Evolutionary conservation across 352 stramenopile species (phyloP).

Genomic region (Phytophthora aleatoria): DNA sequence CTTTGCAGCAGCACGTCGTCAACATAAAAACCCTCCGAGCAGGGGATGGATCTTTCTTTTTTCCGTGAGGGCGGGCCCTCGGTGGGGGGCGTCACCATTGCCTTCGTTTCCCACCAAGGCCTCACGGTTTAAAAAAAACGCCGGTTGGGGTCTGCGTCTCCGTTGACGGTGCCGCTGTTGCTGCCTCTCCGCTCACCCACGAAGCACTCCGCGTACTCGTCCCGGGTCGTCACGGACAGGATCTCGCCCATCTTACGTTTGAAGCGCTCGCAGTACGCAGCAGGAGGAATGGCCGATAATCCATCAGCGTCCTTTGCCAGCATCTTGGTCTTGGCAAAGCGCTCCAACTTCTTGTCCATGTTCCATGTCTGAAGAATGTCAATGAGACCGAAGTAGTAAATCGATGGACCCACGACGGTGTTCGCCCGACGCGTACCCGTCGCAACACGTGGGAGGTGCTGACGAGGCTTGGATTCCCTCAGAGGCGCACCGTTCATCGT

Average conservation of each 20-base stretch:
- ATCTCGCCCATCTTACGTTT: conserved; percentile 90
- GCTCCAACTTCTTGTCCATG: conserved; percentile 91
- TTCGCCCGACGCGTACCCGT: conserved; percentile 82
- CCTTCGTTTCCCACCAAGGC: conserved; percentile 40
- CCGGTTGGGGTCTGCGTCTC: conserved; percentile 29
- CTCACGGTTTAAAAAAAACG: conserved; percentile 65
- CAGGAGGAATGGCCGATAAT: conserved; percentile 79
- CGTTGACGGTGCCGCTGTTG: conserved; percentile 22
- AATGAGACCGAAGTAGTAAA: conserved; percentile 91
- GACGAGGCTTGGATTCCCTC: conserved; percentile 40
- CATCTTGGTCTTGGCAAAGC: conserved; percentile 88
- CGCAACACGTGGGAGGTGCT: conserved; percentile 53
- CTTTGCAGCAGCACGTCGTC: conserved; percentile 31
- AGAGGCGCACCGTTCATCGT: conserved; percentile 41
- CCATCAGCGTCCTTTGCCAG: conserved; percentile 80
- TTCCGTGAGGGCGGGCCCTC: conserved; percentile 42
- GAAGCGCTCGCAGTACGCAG: conserved; percentile 88
- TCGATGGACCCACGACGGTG: conserved; percentile 85
- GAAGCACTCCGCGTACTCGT: conserved; percentile 61
- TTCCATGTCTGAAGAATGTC: conserved; percentile 91
- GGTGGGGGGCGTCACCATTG: conserved; percentile 39
- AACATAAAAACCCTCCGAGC: conserved; percentile 36
- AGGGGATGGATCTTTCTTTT: conserved; percentile 37
- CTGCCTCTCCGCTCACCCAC: conserved; percentile 40
- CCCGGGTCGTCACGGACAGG: conserved; percentile 66